A percentile compares a stretch with the other conserved stretches of the same genome.
These are phyloP conservation scores for Celoporthe dispersa DNA, from an alignment of 2,329 filamentous ascomycete genomes.

Conservation along the genomic window DNA sequence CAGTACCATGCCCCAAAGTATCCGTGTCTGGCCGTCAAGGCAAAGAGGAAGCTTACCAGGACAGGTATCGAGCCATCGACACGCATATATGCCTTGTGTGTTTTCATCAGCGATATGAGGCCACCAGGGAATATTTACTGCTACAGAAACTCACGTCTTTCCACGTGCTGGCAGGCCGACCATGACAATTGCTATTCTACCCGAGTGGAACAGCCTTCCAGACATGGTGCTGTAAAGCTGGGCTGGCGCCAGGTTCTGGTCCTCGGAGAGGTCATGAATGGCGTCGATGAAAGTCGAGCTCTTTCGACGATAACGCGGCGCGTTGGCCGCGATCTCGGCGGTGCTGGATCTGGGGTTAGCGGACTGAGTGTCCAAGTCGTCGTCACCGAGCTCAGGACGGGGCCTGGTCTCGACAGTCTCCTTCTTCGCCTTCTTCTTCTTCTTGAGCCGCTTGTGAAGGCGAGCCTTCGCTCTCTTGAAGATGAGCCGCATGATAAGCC, in stretches of 20 bases:
- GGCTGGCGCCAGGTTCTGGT: constrained; percentile 82
- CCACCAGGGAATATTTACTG: neutral
- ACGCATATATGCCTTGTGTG: constrained; percentile 89
- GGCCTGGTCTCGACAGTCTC: neutral
- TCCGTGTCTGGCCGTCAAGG: neutral
- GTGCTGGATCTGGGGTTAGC: constrained; percentile 61
- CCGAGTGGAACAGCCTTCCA: constrained; percentile 93
- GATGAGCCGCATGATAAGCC: neutral
- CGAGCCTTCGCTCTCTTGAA: constrained; percentile 5
- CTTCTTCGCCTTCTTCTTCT: neutral
- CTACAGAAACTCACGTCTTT: constrained; percentile 72
- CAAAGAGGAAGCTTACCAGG: constrained; percentile 63
- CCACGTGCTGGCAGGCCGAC: constrained; percentile 93
- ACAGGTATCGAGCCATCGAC: constrained; percentile 88
- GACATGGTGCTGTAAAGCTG: constrained; percentile 99
- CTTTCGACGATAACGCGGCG: constrained; percentile 85
- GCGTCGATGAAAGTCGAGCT: constrained; percentile 97
- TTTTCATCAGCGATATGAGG: constrained; percentile 28
- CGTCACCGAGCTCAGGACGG: constrained; percentile 30
- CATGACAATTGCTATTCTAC: constrained; percentile 95
- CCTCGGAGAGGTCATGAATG: constrained; percentile 90
- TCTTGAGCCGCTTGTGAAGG: neutral
- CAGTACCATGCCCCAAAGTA: constrained; percentile 25
- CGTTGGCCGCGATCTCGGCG: constrained; percentile 88
- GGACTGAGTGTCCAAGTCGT: constrained; percentile 28